phyloP scores from a whole-genome alignment of 371 early-diverging fungal species.

The Parasitella parasitica region DNA sequence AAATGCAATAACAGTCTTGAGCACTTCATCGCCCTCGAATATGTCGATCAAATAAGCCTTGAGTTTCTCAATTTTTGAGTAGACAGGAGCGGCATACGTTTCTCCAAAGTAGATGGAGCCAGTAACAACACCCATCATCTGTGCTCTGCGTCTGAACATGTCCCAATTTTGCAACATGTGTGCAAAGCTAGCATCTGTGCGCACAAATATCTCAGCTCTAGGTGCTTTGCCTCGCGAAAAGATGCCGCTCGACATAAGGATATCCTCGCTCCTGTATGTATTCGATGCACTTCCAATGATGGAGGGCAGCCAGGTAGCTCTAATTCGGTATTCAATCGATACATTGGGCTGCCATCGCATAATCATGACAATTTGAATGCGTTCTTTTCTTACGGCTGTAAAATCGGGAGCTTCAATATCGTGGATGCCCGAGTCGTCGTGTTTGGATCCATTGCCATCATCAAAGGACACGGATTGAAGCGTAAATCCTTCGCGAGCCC shows the following conservation, averaged over 20 bases:
- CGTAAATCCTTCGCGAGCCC: conserved; percentile 87
- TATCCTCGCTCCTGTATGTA: conserved; percentile 19
- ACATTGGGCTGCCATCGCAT: conserved; percentile 89
- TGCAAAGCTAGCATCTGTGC: conserved; percentile 46
- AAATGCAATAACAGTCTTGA: conserved; percentile 47
- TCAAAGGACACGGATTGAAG: conserved; percentile 63
- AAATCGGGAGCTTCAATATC: conserved; percentile 26
- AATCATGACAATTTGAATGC: conserved; percentile 67
- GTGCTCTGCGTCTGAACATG: conserved; percentile 37
- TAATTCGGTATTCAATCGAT: conserved; percentile 82
- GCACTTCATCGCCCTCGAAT: conserved; percentile 71
- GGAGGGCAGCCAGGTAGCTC: conserved; percentile 45
- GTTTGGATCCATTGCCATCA: conserved; percentile 23
- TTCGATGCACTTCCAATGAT: conserved; percentile 28
- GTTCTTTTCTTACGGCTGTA: conserved; percentile 44
- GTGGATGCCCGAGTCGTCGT: conserved; percentile 19
- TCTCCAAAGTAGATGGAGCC: conserved; percentile 41
- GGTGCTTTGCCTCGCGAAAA: conserved; percentile 45
- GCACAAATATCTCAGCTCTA: conserved; percentile 45
- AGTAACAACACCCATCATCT: conserved; percentile 51
- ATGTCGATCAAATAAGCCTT: conserved; percentile 67
- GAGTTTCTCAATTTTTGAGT: conserved; percentile 68
- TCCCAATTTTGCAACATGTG: conserved; percentile 53
- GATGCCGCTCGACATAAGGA: conserved; percentile 33
- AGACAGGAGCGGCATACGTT: conserved; percentile 52